Evolutionary conservation across 1,284 basidiomycete species (phyloP), one percentile per base, ranked within the genome.

Genomic region (Farysia itapuensis): DNA sequence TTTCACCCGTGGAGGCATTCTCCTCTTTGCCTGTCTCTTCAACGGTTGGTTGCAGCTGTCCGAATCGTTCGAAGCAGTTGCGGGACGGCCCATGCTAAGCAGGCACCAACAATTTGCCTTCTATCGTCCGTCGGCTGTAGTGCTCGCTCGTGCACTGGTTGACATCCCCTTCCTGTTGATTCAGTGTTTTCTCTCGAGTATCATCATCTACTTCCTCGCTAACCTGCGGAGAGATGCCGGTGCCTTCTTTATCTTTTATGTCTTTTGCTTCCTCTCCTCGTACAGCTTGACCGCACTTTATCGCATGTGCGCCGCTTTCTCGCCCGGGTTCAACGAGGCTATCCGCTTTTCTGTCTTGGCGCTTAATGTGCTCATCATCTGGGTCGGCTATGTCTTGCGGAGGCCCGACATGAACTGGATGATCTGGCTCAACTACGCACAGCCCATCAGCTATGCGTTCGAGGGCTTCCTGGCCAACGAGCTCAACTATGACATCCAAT

Each of bases 361-460:
- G 2, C 53, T 65, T 38, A 50, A 60, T 23, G 39, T 67, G 14
- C 65, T 70, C 36, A 41, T 54, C 48, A 45, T 48, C 24, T 49
- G 61, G 35, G 66, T 64, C 16, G 51, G 67, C 20, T 70, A 53
- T 28, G 80, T 87, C 36, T 83, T 88, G 52, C 86, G 86, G 0
- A 81, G 71, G 4, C 51, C 54, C 2, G 43, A 51, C 36, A 58
- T 58, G 54, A 52, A 51, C 24, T 93, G 89, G 89, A 74, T 92
- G 13, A 89, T 88, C 79, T 91, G 89, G 89, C 56, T 67, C 56
- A 54, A 42, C 39, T 67, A 65, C 29, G 36, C 52, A 4, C 57
- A 68, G 31, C 75, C 76, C 14, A 73, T 89, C 36, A 79, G 83
- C 11, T 93, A 90, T 78, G 86, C 86, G 1, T 92, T 88, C 81